Conservation (phyloP, 495 filamentous ascomycete genomes). For the Cercophora newfieldiana region DNA sequence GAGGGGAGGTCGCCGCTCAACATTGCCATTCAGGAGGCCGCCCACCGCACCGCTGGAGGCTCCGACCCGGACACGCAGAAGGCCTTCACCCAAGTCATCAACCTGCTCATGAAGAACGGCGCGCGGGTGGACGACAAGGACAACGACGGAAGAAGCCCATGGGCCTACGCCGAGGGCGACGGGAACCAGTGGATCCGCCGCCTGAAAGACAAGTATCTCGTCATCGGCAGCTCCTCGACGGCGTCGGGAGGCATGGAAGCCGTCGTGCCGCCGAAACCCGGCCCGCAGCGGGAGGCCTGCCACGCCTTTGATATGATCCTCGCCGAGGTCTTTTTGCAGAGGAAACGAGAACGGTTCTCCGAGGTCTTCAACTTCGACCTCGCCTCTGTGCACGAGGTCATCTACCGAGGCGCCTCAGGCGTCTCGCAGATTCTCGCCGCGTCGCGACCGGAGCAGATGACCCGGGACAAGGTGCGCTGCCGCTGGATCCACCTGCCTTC, state of each 20-base stretch:
- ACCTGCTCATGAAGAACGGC: constrained; percentile 18
- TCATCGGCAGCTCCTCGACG: constrained; percentile 20
- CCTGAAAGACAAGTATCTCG: constrained; percentile 19
- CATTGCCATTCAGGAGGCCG: constrained; percentile 18
- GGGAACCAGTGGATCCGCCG: constrained; percentile 19
- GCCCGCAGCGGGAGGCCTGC: constrained; percentile 16
- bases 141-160: constrained; percentile 8
- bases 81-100: constrained; percentile 18
- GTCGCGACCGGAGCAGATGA: constrained; percentile 14
- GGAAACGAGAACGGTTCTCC: constrained; percentile 15
- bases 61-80: constrained; percentile 8
- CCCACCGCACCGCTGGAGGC: not conserved
- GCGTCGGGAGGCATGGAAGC: not conserved
- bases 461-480: constrained; percentile 13
- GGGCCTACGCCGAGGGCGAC: constrained; percentile 14
- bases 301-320: constrained; percentile 20
- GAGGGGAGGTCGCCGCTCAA: constrained; percentile 17
- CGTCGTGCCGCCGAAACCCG: constrained; percentile 9
- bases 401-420: constrained; percentile 10
- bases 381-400: constrained; percentile 14
- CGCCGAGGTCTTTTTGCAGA: constrained; percentile 21
- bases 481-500: constrained; percentile 22
- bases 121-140: constrained; percentile 18
- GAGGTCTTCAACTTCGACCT: constrained; percentile 22
- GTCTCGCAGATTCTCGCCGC: constrained; percentile 6